A percentile compares a stretch with the other conserved stretches of the same genome.
phyloP scores from a whole-genome alignment of 2,329 filamentous ascomycete genomes.

The Calcarisporium arbuscula region DNA sequence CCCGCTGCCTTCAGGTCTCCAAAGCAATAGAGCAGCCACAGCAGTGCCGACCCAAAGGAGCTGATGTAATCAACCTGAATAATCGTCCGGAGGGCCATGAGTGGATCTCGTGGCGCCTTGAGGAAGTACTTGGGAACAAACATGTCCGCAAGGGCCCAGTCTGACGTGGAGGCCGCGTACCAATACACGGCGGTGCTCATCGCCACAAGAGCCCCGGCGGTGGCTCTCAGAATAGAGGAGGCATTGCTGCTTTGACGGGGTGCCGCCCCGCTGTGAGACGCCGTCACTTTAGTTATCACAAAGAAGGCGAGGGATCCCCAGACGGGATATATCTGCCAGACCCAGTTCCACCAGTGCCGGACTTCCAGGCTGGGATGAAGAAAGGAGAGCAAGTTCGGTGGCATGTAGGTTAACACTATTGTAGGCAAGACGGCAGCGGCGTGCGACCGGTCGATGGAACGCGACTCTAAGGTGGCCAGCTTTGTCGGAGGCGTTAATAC shows the following conservation, averaged over 20 bases:
- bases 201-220: conserved; percentile 1
- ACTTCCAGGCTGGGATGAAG: conserved; percentile 15
- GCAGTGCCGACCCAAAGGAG: conserved; percentile 10
- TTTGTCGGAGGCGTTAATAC: conserved; percentile 12
- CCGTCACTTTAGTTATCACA: conserved; percentile 5
- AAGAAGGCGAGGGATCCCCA: conserved; percentile 16
- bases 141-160: conserved; percentile 5
- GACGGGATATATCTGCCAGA: conserved; percentile 23
- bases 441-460: conserved; percentile 5
- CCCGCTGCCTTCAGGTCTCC: conserved; percentile 16
- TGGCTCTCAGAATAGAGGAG: neutral
- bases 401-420: conserved; percentile 12
- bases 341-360: conserved; percentile 23
- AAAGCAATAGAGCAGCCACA: conserved; percentile 19
- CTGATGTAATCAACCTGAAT: conserved; percentile 23
- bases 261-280: neutral
- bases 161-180: conserved; percentile 10
- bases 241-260: too few species aligned
- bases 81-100: conserved; percentile 12
- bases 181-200: conserved; percentile 14
- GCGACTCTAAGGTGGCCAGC: conserved; percentile 8
- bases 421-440: conserved; percentile 14
- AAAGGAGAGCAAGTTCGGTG: conserved; percentile 13
- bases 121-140: conserved; percentile 19
- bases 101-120: conserved; percentile 9